These are phyloP conservation scores for Mycena haematopus DNA, from an alignment of 768 basidiomycete genomes.

Conservation along the genomic window DNA sequence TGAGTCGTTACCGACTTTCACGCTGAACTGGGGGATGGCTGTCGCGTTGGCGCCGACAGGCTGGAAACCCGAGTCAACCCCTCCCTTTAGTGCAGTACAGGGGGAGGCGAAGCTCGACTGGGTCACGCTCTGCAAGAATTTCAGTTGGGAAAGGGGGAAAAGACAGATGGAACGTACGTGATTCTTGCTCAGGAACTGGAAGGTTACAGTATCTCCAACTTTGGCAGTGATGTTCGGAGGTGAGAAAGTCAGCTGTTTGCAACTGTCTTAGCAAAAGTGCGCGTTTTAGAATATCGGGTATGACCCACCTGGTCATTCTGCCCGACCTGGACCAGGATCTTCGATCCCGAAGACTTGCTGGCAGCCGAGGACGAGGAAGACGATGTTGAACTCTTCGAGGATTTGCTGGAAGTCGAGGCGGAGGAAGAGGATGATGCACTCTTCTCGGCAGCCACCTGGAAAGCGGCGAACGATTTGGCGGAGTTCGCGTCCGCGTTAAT, in stretches of 20 bases:
- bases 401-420: neutral
- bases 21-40: neutral
- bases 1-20: neutral
- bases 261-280: neutral
- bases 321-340: constrained; percentile 32
- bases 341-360: neutral
- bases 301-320: constrained; percentile 40
- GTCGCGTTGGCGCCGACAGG: neutral
- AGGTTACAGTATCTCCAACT: constrained; percentile 31
- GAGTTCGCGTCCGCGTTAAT: constrained; percentile 5
- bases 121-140: neutral
- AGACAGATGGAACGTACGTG: neutral
- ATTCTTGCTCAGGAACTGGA: constrained; percentile 48
- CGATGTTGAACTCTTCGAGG: neutral
- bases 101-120: neutral
- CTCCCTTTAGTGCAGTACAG: neutral
- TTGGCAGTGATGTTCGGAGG: constrained; percentile 27
- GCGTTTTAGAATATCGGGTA: neutral
- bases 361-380: neutral
- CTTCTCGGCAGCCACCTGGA: constrained; percentile 14
- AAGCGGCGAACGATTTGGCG: constrained; percentile 10
- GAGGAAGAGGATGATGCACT: neutral
- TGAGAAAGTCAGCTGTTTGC: neutral
- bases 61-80: neutral
- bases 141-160: too few relatives aligned